Conservation (phyloP, 257 asterid species). For the Solanum sparsipilum region DNA sequence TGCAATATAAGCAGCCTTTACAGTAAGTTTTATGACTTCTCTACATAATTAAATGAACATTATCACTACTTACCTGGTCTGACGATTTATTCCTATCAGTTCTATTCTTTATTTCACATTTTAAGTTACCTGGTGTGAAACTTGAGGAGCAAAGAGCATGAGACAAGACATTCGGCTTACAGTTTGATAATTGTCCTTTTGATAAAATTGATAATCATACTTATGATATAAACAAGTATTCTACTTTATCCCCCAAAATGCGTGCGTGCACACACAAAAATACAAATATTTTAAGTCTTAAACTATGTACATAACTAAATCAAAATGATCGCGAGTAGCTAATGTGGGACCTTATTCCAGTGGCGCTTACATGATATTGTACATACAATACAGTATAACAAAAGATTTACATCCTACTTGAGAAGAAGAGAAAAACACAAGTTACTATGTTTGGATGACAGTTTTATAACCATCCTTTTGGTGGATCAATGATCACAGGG, state of each 20-base stretch:
- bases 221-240: not conserved
- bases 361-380: not conserved
- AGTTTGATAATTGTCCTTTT: not conserved
- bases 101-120: constrained; percentile 52
- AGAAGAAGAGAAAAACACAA: not conserved
- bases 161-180: not conserved
- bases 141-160: not conserved
- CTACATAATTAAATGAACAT: not conserved
- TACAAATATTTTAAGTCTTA: not conserved
- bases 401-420: not conserved
- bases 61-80: not conserved
- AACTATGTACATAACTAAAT: not conserved
- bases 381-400: not conserved
- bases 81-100: constrained; percentile 35
- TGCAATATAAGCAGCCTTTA: not conserved
- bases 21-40: not conserved
- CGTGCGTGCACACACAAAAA: not conserved
- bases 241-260: not conserved
- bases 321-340: not conserved
- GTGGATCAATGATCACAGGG: not conserved
- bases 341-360: not conserved
- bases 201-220: not conserved
- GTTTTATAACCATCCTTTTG: not conserved
- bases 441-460: not conserved
- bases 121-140: not conserved